These are phyloP conservation scores for Cucumis cinereus DNA, from an alignment of 306 rosid genomes.

Conservation along the genomic window DNA sequence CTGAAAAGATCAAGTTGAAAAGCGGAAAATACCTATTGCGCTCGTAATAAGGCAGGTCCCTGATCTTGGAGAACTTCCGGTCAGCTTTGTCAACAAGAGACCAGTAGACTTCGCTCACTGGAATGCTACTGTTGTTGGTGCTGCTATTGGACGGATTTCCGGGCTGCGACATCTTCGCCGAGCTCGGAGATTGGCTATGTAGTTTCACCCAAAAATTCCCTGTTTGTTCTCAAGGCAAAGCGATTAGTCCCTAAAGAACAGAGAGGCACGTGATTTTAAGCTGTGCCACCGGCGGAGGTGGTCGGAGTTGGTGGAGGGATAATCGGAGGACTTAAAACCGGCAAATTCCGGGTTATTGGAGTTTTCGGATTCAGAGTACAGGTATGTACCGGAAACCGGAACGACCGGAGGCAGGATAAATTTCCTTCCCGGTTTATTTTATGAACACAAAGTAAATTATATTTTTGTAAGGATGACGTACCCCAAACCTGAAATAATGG, in stretches of 20 bases:
- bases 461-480: too few relatives aligned
- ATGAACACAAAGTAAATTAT: neutral
- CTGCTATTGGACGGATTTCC: neutral
- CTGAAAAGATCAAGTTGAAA: neutral
- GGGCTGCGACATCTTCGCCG: constrained; percentile 9
- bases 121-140: constrained; percentile 1
- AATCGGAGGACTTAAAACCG: neutral
- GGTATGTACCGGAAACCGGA: constrained; percentile 6
- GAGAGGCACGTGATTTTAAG: neutral
- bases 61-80: constrained; percentile 12
- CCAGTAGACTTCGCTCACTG: constrained; percentile 18
- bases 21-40: constrained; percentile 11
- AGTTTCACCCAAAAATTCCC: neutral
- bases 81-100: constrained; percentile 14
- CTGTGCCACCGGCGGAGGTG: neutral
- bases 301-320: neutral
- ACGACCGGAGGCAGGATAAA: neutral
- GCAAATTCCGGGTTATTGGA: neutral
- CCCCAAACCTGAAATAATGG: too few relatives aligned
- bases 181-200: neutral
- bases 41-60: constrained; percentile 17
- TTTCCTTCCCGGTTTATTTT: neutral
- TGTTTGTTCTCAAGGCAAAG: neutral
- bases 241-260: neutral
- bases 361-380: neutral